Base-by-base conservation (phyloP, 1,284 basidiomycete genomes). In the Gastroboletus turbinatus region DNA sequence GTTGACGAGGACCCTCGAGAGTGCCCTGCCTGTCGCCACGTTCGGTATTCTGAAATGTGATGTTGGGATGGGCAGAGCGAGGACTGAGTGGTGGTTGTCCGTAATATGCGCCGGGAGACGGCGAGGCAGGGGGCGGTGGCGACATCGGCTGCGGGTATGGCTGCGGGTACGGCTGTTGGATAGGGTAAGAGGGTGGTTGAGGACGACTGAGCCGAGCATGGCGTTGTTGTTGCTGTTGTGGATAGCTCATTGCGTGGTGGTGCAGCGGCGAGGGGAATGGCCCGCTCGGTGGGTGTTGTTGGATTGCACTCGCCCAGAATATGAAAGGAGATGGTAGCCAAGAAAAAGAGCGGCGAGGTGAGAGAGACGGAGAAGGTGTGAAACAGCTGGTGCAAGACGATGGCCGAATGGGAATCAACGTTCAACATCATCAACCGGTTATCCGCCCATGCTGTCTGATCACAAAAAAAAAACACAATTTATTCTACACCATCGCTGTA, bases 11-110 rank as follows among this genome's bases (percentile, higher is more conserved):
- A 29, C 78, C 74, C 67, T 87, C 84, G 33, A 87, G 71, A 11
- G 78, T 73, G 5, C 73, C 77, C 27, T 73, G 77, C 52, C 87
- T 80, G 71, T 89, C 87, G 42, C 87, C 87, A 63, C 78, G 81
- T 68, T 91, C 88, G 13, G 62, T 77, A 57, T 77, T 77, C 70
- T 86, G 84, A 66, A 91, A 91, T 35, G 85, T 85, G 36, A 91
- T 83, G 63, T 78, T 81, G 33, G 57, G 76, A 70, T 49, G 72
- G 61, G 39, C 67, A 58, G 64, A 44, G 19, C 67, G 69, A 17
- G 66, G 56, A 40, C 46, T 55, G 42, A 50, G 23, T 29, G 59
- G 54, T 19, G 42, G 59, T 66, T 68, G 66, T 2, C 32, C 53
- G 25, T 70, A 57, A 29, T 57, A 64, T 72, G 70, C 67, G 69